Evolutionary conservation across 805 yeast genomes (phyloP).

Genomic region (Torulaspora gathmanii): DNA sequence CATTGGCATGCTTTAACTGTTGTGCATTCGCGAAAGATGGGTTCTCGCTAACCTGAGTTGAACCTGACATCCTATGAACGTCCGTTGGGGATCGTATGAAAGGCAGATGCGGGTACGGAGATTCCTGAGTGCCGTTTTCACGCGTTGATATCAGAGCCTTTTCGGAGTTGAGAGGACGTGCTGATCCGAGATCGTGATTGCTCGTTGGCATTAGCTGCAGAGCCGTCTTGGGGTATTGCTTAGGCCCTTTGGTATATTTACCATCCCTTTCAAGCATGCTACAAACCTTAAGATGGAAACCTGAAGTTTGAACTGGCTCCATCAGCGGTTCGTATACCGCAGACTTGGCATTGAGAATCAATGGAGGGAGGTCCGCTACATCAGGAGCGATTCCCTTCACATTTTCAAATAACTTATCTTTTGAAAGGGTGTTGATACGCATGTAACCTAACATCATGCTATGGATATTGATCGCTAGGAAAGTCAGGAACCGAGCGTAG

Average conservation of each 20-base stretch:
- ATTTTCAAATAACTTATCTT: conserved; percentile 56
- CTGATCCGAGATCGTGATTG: not conserved
- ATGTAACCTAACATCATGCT: conserved; percentile 16
- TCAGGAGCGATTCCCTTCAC: conserved; percentile 65
- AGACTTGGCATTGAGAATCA: conserved; percentile 24
- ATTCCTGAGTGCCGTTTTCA: not conserved
- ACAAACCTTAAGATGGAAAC: conserved; percentile 26
- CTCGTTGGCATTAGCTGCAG: conserved; percentile 8
- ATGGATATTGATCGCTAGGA: conserved; percentile 20
- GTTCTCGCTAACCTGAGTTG: not conserved
- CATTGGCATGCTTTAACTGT: not conserved
- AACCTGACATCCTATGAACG: not conserved
- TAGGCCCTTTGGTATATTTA: conserved; percentile 1
- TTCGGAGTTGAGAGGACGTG: not conserved
- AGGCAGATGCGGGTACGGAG: conserved; percentile 5
- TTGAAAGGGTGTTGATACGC: conserved; percentile 39
- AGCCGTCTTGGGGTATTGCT: conserved; percentile 10
- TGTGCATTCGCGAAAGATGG: not conserved
- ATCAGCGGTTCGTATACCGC: conserved; percentile 22
- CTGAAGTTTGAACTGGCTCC: conserved; percentile 26
- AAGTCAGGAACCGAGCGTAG: conserved; percentile 16
- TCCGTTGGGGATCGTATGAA: conserved; percentile 2
- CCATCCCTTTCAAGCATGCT: conserved; percentile 18
- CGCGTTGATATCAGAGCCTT: not conserved
- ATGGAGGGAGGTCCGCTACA: conserved; percentile 12